Conservation (phyloP, 495 filamentous ascomycete species). For the Tetracladium setigerum region DNA sequence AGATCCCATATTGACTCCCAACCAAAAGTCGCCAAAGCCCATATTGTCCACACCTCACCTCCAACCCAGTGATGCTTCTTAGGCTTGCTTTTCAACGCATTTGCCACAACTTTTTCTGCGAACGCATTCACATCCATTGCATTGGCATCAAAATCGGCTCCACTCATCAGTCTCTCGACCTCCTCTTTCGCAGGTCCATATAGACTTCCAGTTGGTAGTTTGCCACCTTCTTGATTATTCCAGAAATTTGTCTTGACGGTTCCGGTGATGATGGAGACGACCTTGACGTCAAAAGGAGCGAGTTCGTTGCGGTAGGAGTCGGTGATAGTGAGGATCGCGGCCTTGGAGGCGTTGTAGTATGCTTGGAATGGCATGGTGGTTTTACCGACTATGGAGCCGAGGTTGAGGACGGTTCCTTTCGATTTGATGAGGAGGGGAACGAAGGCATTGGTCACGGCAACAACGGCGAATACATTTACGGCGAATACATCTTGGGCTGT, state of each 20-base stretch:
- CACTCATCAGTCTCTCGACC: constrained; percentile 6
- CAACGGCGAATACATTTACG: constrained; percentile 43
- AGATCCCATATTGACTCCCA: constrained; percentile 24
- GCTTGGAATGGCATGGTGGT: constrained; percentile 34
- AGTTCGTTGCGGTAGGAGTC: constrained; percentile 45
- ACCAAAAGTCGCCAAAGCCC: constrained; percentile 21
- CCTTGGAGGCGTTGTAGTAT: constrained; percentile 47
- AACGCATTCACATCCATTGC: constrained; percentile 22
- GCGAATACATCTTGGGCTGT: constrained; percentile 39
- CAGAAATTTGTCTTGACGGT: constrained; percentile 27
- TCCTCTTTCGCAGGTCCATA: constrained; percentile 19
- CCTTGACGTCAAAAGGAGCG: constrained; percentile 39
- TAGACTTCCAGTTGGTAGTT: constrained; percentile 16
- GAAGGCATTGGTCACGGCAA: constrained; percentile 49
- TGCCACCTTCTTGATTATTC: constrained; percentile 5
- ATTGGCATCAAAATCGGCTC: constrained; percentile 1
- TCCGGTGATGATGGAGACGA: constrained; percentile 31
- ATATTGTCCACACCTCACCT: constrained; percentile 8
- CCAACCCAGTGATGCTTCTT: constrained; percentile 26
- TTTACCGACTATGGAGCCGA: constrained; percentile 41
- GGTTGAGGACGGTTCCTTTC: constrained; percentile 39
- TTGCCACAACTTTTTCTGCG: constrained; percentile 24
- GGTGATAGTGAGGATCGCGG: constrained; percentile 36
- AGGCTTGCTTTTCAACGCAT: constrained; percentile 23
- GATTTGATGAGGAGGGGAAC: constrained; percentile 39